Evolutionary conservation across 306 rosid genomes (phyloP), one percentile per base, ranked within the genome.

Genomic region (Cucurbita maxima): DNA sequence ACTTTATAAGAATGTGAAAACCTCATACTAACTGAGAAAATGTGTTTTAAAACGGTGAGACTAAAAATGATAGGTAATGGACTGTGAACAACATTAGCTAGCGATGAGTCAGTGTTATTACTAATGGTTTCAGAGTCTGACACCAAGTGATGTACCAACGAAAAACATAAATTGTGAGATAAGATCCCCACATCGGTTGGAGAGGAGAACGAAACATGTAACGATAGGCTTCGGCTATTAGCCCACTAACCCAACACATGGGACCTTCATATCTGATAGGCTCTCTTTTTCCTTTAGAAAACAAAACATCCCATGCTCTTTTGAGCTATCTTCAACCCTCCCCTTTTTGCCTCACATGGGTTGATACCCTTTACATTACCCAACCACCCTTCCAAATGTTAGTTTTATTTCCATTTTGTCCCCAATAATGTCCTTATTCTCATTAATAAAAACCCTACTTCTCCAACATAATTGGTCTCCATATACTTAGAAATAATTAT

Each of bases 351-450:
- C 56, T 67, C 83, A 85, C 84, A 81, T 85, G 87, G 82, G 66
- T 78, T 81, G 89, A 85, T 83, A 58, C 89, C 83, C 54, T 56
- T 69, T 66, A 72, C 53, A 73, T 50, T 58, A 60, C 38, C 79
- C 82, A 81, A 72, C 83, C 75, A 64, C 78, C 84, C 13, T 64
- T 69, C 1, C 43, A 66, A 16, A 59, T 30, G 25, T 55, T 6
- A 40, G 45, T 6, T 41, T 41, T 41, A 7, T 7, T 41, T 41
- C 2, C 44, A 41, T 6, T 41, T 41, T 30, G 34, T 30, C 34
- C 34, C 8, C 55, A 15, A 1, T 16, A 52, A 6, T 52, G 20
- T 52, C 54, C n/a, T 16, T 52, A 52, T 16, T 52, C 20, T 16
- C 20, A 2, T 6, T 52, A 51, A 51, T 0, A 50, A 5, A 14